Evolutionary conservation across 140 eudicot species (phyloP).

Genomic region (Cichorium intybus): DNA sequence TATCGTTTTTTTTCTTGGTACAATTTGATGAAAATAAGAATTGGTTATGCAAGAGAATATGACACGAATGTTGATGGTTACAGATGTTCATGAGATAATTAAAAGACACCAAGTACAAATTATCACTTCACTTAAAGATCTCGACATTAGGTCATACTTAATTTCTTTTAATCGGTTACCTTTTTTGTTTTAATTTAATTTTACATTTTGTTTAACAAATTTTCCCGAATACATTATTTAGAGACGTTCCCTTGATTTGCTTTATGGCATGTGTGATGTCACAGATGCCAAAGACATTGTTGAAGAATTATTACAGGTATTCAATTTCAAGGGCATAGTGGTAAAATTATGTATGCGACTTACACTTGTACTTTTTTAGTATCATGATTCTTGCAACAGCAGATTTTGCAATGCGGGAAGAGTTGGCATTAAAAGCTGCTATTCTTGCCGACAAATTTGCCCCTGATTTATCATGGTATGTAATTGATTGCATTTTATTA

Average conservation of each 20-base stretch:
- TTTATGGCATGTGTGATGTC: constrained; percentile 99
- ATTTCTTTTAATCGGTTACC: background rate
- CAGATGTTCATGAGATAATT: no score
- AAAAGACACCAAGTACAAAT: constrained; percentile 99
- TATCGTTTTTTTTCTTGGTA: constrained; percentile 12
- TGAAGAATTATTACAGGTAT: constrained; percentile 93
- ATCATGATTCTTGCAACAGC: no score
- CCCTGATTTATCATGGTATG: no score
- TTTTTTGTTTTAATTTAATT: background rate
- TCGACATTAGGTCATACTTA: constrained; percentile 75
- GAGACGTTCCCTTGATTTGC: constrained; percentile 95
- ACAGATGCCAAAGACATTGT: constrained; percentile 96
- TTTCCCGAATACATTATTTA: constrained; percentile 51
- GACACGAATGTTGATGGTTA: no score
- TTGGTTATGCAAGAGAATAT: constrained; percentile 79
- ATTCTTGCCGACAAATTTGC: no score
- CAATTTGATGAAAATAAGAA: constrained; percentile 24
- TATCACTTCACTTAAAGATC: constrained; percentile 90
- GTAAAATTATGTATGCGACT: no score
- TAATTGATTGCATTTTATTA: no score
- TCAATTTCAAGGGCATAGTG: background rate
- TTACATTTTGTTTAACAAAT: constrained; percentile 1
- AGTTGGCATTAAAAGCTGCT: no score
- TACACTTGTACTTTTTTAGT: no score
- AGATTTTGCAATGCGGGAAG: no score